Evolutionary conservation across 2,329 filamentous ascomycete species (phyloP).

Genomic region (Fusarium chlamydosporum): DNA sequence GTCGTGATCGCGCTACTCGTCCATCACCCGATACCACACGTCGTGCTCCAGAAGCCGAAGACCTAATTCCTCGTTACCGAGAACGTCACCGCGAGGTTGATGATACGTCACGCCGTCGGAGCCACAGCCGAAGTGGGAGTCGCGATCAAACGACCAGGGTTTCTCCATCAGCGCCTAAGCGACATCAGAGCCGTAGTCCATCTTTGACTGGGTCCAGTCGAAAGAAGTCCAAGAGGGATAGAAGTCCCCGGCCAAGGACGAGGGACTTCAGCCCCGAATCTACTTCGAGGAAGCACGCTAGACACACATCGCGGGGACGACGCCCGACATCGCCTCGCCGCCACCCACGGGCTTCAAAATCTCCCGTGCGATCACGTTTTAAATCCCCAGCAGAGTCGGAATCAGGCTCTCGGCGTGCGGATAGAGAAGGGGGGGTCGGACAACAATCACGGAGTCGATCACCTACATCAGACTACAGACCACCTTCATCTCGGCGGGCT

Average conservation of each 20-base stretch:
- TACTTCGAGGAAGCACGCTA: constrained; percentile 52
- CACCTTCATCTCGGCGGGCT: constrained; percentile 40
- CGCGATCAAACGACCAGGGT: constrained; percentile 49
- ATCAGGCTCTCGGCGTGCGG: constrained; percentile 44
- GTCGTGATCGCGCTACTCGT: constrained; percentile 53
- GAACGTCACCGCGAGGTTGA: constrained; percentile 52
- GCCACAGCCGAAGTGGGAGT: constrained; percentile 54
- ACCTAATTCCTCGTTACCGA: constrained; percentile 58
- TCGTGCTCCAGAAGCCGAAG: constrained; percentile 53
- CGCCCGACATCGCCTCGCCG: constrained; percentile 53
- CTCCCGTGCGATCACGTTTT: constrained; percentile 49
- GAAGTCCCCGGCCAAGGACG: constrained; percentile 57
- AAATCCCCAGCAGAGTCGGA: constrained; percentile 50
- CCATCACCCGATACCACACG: constrained; percentile 49
- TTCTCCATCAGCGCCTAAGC: constrained; percentile 59
- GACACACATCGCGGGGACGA: constrained; percentile 54
- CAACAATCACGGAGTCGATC: constrained; percentile 49
- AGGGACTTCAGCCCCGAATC: constrained; percentile 59
- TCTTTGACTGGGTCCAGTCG: constrained; percentile 56
- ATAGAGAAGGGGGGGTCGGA: constrained; percentile 47
- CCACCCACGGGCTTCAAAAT: constrained; percentile 50
- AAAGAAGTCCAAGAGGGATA: constrained; percentile 58
- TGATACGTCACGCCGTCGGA: constrained; percentile 54
- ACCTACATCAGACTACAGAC: constrained; percentile 39
- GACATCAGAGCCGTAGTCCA: constrained; percentile 60